Evolutionary conservation across 176 grass and related monocot genomes (phyloP), one percentile per base, ranked within the genome.

Genomic region (Eragrostis nindensis): DNA sequence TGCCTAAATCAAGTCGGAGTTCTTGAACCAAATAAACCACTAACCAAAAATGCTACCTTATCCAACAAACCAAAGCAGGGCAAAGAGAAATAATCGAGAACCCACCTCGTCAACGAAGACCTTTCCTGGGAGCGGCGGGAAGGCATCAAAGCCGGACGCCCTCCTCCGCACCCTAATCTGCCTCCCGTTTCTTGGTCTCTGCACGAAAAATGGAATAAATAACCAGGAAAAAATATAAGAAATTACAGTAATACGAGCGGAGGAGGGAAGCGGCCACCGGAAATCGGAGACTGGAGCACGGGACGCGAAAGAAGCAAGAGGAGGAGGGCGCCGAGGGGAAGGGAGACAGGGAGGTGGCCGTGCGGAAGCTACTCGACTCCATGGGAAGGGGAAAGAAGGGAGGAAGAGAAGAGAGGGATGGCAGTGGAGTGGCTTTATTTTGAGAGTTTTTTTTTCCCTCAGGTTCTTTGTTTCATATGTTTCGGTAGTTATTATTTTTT

Each of bases 41-140:
- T 36, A 46, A 62, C 18, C 62, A 71, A 85, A 71, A 74, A 50
- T 70, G 36, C 36, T 50, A 44, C 43, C 64, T 84, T 66, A 80
- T 74, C 21, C 48, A 24, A 54, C 25, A 55, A 77, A 66, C 39
- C 24, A 21, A 43, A 53, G 52, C 25, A 67, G 30, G 30, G 32
- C 12, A 67, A 67, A 25, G 11, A 68, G 57, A 6, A 21, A 62
- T 53, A 73, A 70, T 10, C 53, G 27, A 66, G 47, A 83, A 82
- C 79, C 82, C 68, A 97, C 94, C 90, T 97, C 88, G 72, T 91
- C 90, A 19, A 85, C 78, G 62, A 97, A 97, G 54, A 91, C 81
- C 77, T 89, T 89, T 43, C 82, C 89, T 26, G 84, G 71, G 16
- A 90, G 45, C 43, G 82, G 75, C 25, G 89, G 78, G 79, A 87